Percentiles rank a stretch among this genome's conserved stretches.
Evolutionary conservation across 192 early-diverging fungal species (phyloP).

Genomic region (Entomortierella beljakovae): DNA sequence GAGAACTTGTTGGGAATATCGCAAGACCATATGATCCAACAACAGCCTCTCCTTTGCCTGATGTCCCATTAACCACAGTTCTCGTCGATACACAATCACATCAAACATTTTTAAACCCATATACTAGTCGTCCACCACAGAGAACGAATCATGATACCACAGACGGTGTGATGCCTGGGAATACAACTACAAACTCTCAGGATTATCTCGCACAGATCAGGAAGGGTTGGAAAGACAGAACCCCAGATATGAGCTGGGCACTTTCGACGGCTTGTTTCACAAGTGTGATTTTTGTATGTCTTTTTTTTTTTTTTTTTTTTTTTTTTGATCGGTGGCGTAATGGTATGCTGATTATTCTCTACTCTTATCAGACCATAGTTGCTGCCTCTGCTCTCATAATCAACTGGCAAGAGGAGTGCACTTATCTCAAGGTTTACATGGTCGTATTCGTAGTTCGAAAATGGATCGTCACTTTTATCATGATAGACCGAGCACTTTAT

Average conservation of each 20-base stretch:
- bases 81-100: slow-evolving; percentile 4
- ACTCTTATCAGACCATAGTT: slow-evolving; percentile 29
- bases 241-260: slow-evolving; percentile 29
- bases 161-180: background rate
- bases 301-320: slow-evolving; percentile 1
- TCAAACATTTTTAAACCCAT: background rate
- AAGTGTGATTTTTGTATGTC: slow-evolving; percentile 32
- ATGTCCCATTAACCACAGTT: slow-evolving; percentile 18
- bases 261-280: slow-evolving; percentile 36
- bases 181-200: background rate
- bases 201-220: slow-evolving; percentile 31
- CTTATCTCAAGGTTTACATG: slow-evolving; percentile 37
- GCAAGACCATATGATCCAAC: slow-evolving; percentile 34
- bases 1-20: slow-evolving; percentile 37
- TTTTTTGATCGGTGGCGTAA: background rate
- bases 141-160: background rate
- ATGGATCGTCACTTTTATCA: slow-evolving; percentile 25
- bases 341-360: background rate
- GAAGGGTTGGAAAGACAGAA: slow-evolving; percentile 34
- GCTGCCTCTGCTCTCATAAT: slow-evolving; percentile 14
- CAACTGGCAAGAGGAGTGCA: slow-evolving; percentile 24
- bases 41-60: slow-evolving; percentile 15
- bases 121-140: background rate
- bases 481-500: slow-evolving; percentile 41
- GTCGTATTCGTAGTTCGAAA: slow-evolving; percentile 41